Evolutionary conservation across 2,329 filamentous ascomycete species (phyloP).

Genomic region (Sclerotinia trifoliorum): DNA sequence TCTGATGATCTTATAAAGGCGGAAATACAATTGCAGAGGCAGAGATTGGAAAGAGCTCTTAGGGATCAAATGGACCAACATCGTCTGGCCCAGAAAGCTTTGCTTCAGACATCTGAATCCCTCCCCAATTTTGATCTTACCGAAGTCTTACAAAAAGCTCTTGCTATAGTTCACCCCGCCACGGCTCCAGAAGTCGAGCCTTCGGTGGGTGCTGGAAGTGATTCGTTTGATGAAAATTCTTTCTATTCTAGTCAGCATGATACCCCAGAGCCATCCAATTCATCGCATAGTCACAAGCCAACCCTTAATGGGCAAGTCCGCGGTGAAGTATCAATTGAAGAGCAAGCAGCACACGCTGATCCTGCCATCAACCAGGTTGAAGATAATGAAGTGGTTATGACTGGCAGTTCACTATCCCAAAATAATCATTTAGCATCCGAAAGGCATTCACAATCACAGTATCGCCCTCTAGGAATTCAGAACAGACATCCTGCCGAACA

Average conservation of each 20-base stretch:
- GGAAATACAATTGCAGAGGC: constrained; percentile 75
- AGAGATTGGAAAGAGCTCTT: constrained; percentile 74
- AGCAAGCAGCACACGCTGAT: constrained; percentile 27
- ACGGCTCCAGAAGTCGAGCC: constrained; percentile 57
- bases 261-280: constrained; percentile 59
- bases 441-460: constrained; percentile 28
- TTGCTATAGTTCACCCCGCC: constrained; percentile 67
- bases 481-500: constrained; percentile 11
- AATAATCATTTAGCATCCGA: constrained; percentile 35
- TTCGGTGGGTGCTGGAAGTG: constrained; percentile 60
- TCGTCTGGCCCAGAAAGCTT: constrained; percentile 46
- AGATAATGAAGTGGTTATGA: constrained; percentile 33
- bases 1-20: constrained; percentile 80
- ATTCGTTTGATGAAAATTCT: constrained; percentile 89
- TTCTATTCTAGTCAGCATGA: constrained; percentile 95
- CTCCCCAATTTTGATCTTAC: constrained; percentile 67
- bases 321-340: constrained; percentile 31
- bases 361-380: constrained; percentile 31
- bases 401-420: constrained; percentile 36
- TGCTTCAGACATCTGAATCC: constrained; percentile 48
- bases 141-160: constrained; percentile 69
- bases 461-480: constrained; percentile 15
- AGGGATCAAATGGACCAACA: constrained; percentile 73
- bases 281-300: constrained; percentile 37
- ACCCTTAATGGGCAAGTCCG: constrained; percentile 31